Conservation (phyloP, 2,329 filamentous ascomycete genomes). For the Calonectria pauciramosa region DNA sequence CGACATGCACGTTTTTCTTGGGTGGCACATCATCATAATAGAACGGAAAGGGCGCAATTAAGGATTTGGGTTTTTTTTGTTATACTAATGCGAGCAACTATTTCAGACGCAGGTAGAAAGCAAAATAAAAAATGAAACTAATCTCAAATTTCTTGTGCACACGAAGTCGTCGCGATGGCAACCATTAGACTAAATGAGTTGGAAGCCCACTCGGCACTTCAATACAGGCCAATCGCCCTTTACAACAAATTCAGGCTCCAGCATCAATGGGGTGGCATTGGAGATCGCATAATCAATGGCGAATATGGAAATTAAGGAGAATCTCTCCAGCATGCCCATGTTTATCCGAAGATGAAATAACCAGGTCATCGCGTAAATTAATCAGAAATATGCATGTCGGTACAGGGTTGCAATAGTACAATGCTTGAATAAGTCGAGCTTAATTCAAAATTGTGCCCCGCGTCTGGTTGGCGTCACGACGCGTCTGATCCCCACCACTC, state of each 20-base stretch:
- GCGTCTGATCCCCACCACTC: constrained; percentile 47
- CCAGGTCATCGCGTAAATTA: not conserved
- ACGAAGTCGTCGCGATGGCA: not conserved
- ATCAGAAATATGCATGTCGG: not conserved
- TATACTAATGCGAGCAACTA: not conserved
- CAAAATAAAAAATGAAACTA: not conserved
- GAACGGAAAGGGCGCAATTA: constrained; percentile 25
- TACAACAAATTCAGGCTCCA: not conserved
- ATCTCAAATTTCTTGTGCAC: not conserved
- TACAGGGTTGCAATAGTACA: not conserved
- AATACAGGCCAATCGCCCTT: not conserved
- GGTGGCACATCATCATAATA: constrained; percentile 24
- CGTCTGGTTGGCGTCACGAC: constrained; percentile 51
- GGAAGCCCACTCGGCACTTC: not conserved
- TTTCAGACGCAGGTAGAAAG: not conserved
- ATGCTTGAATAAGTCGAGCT: constrained; percentile 3
- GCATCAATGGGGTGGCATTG: not conserved
- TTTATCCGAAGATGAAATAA: not conserved
- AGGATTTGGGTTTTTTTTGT: not conserved
- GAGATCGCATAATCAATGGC: not conserved
- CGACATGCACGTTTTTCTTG: constrained; percentile 30
- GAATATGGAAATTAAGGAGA: not conserved
- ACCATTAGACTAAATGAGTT: not conserved
- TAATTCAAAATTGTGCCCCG: constrained; percentile 37
- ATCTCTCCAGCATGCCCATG: not conserved